Percentiles rank a stretch among this genome's conserved stretches.
Conservation (phyloP, 1,139 yeast species). For the Kluyveromyces sp. region DNA sequence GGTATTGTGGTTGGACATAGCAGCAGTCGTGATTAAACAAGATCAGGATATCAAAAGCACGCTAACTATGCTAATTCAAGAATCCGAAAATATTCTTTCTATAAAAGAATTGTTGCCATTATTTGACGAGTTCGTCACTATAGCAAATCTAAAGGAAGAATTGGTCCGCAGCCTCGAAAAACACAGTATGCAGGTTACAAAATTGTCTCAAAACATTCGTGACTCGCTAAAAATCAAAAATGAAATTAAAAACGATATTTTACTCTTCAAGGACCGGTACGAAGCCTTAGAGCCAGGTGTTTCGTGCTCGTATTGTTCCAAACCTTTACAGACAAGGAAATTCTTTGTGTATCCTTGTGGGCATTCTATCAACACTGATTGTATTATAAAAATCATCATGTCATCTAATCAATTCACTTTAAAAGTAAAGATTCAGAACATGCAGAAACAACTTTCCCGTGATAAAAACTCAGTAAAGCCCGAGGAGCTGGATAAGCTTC, state of each 20-base stretch:
- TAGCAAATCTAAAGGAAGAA: conserved; percentile 79
- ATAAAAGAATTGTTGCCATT: conserved; percentile 79
- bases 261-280: conserved; percentile 41
- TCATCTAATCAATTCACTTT: conserved; percentile 61
- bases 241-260: conserved; percentile 53
- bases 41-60: conserved; percentile 25
- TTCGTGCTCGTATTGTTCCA: conserved; percentile 65
- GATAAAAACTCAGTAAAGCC: conserved; percentile 18
- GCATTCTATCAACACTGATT: conserved; percentile 86
- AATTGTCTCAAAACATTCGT: conserved; percentile 67
- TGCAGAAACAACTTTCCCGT: conserved; percentile 39
- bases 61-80: conserved; percentile 36
- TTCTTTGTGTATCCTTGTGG: conserved; percentile 84
- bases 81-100: conserved; percentile 48
- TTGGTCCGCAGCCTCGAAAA: conserved; percentile 69
- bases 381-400: conserved; percentile 55
- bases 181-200: conserved; percentile 57
- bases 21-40: conserved; percentile 41
- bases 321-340: conserved; percentile 61
- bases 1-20: conserved; percentile 64
- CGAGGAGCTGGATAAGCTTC: conserved; percentile 45
- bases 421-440: conserved; percentile 50
- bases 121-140: conserved; percentile 74
- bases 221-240: conserved; percentile 60
- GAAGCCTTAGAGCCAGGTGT: conserved; percentile 74